Conservation (phyloP, 192 early-diverging fungal genomes). For the Podila epigama region DNA sequence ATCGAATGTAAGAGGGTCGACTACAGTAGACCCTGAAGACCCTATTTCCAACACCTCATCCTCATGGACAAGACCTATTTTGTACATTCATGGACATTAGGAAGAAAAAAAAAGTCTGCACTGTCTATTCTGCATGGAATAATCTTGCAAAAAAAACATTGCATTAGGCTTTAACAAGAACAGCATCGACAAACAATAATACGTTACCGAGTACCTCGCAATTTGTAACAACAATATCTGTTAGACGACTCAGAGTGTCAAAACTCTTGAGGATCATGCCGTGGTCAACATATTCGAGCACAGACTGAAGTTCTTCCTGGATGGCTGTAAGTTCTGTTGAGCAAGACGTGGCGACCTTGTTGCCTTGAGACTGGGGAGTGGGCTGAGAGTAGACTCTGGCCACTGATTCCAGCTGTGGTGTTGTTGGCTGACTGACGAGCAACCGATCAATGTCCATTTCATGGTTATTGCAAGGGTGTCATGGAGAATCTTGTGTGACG, state of each 20-base stretch:
- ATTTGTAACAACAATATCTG: slow-evolving; percentile 68
- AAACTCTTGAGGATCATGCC: slow-evolving; percentile 71
- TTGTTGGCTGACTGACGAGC: background rate
- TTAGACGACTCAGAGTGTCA: slow-evolving; percentile 71
- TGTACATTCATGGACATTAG: no score
- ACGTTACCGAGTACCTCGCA: slow-evolving; percentile 68
- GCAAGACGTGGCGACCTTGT: background rate
- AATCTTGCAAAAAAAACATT: background rate
- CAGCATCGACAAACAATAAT: background rate
- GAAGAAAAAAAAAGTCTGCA: background rate
- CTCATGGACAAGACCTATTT: background rate
- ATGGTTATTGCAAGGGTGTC: no score
- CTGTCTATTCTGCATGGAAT: background rate
- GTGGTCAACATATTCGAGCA: slow-evolving; percentile 66
- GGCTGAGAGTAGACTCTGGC: background rate
- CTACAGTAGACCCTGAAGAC: no score
- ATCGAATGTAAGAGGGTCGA: slow-evolving; percentile 38
- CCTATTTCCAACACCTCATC: no score
- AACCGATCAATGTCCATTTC: background rate
- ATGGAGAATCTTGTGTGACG: background rate
- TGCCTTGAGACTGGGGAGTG: no score
- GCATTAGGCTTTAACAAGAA: background rate
- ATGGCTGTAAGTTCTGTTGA: slow-evolving; percentile 38
- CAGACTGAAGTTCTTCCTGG: slow-evolving; percentile 70
- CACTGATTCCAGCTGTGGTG: background rate